Evolutionary conservation across 305 asterid genomes (phyloP).

Genomic region (Rubia occidens): DNA sequence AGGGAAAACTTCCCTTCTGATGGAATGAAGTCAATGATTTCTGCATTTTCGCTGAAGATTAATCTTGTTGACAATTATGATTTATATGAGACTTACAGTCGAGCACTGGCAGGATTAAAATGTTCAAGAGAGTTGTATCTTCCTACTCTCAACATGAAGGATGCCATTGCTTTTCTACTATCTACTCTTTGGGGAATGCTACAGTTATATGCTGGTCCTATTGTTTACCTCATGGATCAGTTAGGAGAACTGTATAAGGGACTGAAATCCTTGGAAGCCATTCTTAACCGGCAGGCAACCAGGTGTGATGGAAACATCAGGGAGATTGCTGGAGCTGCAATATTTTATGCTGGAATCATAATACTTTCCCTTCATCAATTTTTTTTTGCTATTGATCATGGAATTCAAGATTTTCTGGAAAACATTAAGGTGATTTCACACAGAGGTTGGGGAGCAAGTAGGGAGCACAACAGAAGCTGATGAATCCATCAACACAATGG

Average conservation of each 20-base stretch:
- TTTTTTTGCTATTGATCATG: not conserved
- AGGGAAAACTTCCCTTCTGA: not conserved
- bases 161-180: not conserved
- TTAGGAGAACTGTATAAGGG: not conserved
- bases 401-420: not conserved
- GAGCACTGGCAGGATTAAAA: not conserved
- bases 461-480: not conserved
- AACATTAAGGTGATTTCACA: not conserved
- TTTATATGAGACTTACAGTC: not conserved
- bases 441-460: not conserved
- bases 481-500: not conserved
- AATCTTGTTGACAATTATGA: not conserved
- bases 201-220: not conserved
- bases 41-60: too few relatives aligned
- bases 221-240: not conserved
- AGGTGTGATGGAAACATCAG: not conserved
- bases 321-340: not conserved
- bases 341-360: constrained; percentile 1
- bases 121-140: not conserved
- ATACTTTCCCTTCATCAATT: not conserved
- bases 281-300: not conserved
- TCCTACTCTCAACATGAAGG: not conserved
- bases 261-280: constrained; percentile 1
- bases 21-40: not conserved
- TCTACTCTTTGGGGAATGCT: not conserved